Evolutionary conservation across 2,329 filamentous ascomycete species (phyloP).

Genomic region (Phialocephala subalpina): DNA sequence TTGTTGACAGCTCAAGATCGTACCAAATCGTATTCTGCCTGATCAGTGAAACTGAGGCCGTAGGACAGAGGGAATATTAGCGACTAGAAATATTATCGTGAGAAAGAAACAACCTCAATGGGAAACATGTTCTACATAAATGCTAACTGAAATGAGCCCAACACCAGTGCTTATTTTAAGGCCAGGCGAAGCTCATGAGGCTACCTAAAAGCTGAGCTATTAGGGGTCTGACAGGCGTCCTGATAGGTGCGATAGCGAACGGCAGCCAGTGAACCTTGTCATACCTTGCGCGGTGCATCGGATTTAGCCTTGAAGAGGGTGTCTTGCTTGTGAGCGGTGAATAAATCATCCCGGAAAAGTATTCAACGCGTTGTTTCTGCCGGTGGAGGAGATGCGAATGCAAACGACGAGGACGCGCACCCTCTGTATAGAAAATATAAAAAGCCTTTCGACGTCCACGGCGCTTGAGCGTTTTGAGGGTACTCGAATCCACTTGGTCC

Average conservation of each 20-base stretch:
- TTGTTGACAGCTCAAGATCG: not conserved
- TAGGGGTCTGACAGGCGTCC: slow-evolving; percentile 4
- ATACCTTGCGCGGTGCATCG: not conserved
- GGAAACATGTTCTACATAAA: slow-evolving; percentile 23
- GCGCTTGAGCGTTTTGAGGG: not conserved
- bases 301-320: not conserved
- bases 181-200: slow-evolving; percentile 12
- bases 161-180: slow-evolving; percentile 15
- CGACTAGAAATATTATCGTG: not conserved
- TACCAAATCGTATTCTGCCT: not conserved
- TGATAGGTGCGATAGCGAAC: slow-evolving; percentile 1
- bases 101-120: not conserved
- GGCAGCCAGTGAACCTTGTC: slow-evolving; percentile 1
- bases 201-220: not conserved
- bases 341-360: not conserved
- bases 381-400: not conserved
- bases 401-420: slow-evolving; percentile 12
- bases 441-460: not conserved
- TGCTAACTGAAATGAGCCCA: slow-evolving; percentile 7
- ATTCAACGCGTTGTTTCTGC: not conserved
- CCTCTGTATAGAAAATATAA: not conserved
- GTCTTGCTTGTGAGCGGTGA: not conserved
- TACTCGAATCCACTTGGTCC: not conserved
- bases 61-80: not conserved
- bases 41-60: not conserved